These are phyloP conservation scores for Kodamaea neixiangensis DNA, from an alignment of 805 yeast genomes.

Conservation along the genomic window DNA sequence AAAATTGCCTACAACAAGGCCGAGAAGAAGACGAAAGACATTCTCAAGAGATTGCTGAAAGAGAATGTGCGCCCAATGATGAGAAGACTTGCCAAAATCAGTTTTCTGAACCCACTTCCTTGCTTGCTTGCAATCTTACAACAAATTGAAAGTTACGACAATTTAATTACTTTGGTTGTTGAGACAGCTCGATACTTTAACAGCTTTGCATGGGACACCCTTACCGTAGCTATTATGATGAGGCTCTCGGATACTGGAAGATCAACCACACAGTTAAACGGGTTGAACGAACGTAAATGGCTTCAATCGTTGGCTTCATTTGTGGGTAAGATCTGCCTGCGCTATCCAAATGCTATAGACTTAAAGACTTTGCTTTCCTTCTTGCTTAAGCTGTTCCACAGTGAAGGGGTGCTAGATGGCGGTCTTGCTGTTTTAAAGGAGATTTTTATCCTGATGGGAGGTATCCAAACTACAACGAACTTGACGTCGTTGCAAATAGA, in stretches of 20 bases:
- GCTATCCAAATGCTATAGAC: slow-evolving; percentile 55
- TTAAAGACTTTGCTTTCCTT: slow-evolving; percentile 61
- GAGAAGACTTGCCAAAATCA: slow-evolving; percentile 68
- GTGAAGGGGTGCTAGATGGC: slow-evolving; percentile 48
- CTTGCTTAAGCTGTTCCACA: slow-evolving; percentile 62
- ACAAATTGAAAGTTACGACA: slow-evolving; percentile 91
- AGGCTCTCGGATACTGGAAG: slow-evolving; percentile 69
- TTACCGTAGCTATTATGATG: slow-evolving; percentile 70
- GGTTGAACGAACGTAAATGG: slow-evolving; percentile 82
- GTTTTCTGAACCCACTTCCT: slow-evolving; percentile 77
- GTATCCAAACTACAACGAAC: slow-evolving; percentile 69
- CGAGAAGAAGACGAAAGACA: slow-evolving; percentile 76
- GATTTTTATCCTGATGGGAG: slow-evolving; percentile 71
- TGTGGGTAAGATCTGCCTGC: slow-evolving; percentile 67
- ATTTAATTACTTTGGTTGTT: slow-evolving; percentile 75
- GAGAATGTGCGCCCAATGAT: slow-evolving; percentile 75
- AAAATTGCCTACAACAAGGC: slow-evolving; percentile 64
- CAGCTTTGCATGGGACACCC: slow-evolving; percentile 79
- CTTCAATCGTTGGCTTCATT: slow-evolving; percentile 78
- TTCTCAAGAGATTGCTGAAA: slow-evolving; percentile 77
- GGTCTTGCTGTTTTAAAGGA: slow-evolving; percentile 69
- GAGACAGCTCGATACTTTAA: slow-evolving; percentile 77
- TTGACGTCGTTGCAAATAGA: slow-evolving; percentile 65
- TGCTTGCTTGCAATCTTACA: slow-evolving; percentile 68
- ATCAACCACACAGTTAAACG: slow-evolving; percentile 69